Evolutionary conservation across 495 filamentous ascomycete genomes (phyloP).

Genomic region (Penicilliopsis zonata): DNA sequence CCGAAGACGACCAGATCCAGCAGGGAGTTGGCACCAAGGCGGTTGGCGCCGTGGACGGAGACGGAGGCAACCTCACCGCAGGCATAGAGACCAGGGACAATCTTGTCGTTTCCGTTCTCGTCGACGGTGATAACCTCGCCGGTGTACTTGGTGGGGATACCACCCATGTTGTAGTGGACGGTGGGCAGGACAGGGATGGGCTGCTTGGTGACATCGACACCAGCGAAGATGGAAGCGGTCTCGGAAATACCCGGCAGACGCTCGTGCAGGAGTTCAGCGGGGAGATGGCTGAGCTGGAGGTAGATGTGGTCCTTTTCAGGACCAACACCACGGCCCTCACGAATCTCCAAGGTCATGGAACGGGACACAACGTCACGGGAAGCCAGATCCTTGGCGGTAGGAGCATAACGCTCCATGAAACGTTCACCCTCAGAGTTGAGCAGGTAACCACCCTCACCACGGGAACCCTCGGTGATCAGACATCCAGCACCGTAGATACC

Average conservation of each 20-base stretch:
- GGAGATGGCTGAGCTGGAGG: constrained; percentile 91
- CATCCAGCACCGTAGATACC: constrained; percentile 99
- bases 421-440: constrained; percentile 94
- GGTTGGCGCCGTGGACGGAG: constrained; percentile 95
- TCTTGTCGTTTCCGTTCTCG: constrained; percentile 71
- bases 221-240: constrained; percentile 91
- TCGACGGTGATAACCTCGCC: constrained; percentile 88
- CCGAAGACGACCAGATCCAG: constrained; percentile 96
- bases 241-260: constrained; percentile 97
- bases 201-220: constrained; percentile 92
- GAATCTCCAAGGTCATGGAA: constrained; percentile 96
- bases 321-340: constrained; percentile 90
- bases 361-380: constrained; percentile 88
- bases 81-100: constrained; percentile 90
- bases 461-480: constrained; percentile 94
- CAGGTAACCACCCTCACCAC: constrained; percentile 96
- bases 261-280: constrained; percentile 81
- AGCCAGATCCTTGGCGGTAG: constrained; percentile 93
- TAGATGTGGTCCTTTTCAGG: constrained; percentile 95
- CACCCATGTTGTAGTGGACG: constrained; percentile 99
- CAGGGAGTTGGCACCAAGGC: constrained; percentile 94
- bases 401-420: constrained; percentile 98
- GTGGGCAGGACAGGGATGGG: constrained; percentile 95
- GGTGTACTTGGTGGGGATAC: constrained; percentile 93
- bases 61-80: constrained; percentile 96